Conservation (phyloP, 306 rosid species). For the cucumber (Cucumis sativus) region DNA sequence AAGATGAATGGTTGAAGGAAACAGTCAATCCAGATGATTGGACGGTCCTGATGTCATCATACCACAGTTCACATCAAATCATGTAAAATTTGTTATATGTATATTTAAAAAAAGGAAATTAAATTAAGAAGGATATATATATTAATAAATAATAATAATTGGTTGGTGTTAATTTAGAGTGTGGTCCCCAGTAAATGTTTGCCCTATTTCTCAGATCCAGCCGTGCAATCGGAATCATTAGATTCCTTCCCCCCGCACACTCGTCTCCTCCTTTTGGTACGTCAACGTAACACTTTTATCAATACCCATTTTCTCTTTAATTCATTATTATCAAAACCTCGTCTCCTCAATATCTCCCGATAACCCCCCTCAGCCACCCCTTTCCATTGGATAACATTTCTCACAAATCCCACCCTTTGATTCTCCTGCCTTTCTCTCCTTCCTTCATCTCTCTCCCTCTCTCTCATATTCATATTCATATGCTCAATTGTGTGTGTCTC, state of each 20-base stretch:
- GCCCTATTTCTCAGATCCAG: conserved; percentile 36
- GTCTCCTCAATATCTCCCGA: background rate
- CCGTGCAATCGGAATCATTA: conserved; percentile 64
- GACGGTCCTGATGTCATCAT: conserved; percentile 73
- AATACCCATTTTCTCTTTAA: background rate
- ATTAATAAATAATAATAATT: too few species aligned
- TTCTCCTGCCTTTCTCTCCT: conserved; percentile 18
- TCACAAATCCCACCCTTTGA: conserved; percentile 7
- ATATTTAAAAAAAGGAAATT: too few species aligned
- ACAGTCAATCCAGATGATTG: conserved; percentile 47
- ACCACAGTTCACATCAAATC: conserved; percentile 12
- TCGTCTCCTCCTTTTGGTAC: conserved; percentile 23
- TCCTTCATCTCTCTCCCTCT: background rate
- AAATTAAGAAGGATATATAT: too few species aligned
- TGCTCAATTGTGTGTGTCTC: background rate
- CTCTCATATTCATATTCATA: too few species aligned
- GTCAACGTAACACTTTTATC: conserved; percentile 32
- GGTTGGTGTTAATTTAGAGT: too few species aligned
- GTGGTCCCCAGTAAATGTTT: conserved; percentile 34
- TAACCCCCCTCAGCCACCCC: conserved; percentile 26
- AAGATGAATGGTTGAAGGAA: conserved; percentile 20
- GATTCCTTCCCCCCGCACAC: conserved; percentile 37
- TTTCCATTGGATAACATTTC: conserved; percentile 55
- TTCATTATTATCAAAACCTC: too few species aligned
- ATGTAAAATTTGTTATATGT: too few species aligned